These are phyloP conservation scores for Sporothrix humicola DNA, from an alignment of 2,329 filamentous ascomycete genomes.

Conservation along the genomic window DNA sequence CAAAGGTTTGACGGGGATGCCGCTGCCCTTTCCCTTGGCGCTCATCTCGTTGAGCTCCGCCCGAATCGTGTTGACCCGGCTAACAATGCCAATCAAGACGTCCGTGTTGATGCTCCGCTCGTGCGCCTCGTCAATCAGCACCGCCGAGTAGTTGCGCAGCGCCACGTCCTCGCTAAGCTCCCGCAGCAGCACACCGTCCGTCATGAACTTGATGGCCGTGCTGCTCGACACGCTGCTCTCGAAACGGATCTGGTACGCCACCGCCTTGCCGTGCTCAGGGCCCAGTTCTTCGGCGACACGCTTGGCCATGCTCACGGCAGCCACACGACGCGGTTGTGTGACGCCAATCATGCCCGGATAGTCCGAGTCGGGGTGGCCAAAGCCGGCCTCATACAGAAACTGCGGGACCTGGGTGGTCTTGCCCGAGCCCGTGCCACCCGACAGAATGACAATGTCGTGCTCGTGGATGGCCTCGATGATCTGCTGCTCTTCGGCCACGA, in stretches of 20 bases:
- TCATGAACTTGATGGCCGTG: conserved; percentile 98
- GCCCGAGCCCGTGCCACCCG: conserved; percentile 93
- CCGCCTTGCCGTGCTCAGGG: conserved; percentile 68
- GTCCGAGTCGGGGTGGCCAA: conserved; percentile 76
- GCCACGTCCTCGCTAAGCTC: conserved; percentile 91
- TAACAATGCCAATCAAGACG: conserved; percentile 96
- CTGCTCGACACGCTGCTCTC: conserved; percentile 80
- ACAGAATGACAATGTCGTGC: conserved; percentile 86
- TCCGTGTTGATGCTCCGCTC: conserved; percentile 98
- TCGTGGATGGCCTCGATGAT: conserved; percentile 98
- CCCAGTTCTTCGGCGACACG: conserved; percentile 87
- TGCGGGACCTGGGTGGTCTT: conserved; percentile 98
- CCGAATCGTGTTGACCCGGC: conserved; percentile 84
- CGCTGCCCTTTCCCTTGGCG: conserved; percentile 54
- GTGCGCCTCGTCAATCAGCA: conserved; percentile 96
- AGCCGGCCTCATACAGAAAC: conserved; percentile 93
- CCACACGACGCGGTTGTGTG: conserved; percentile 92
- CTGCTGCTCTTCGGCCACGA: conserved; percentile 93
- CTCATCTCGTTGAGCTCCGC: conserved; percentile 60
- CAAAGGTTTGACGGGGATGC: conserved; percentile 71
- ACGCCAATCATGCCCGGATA: conserved; percentile 93
- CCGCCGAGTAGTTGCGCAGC: conserved; percentile 85
- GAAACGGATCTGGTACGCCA: conserved; percentile 94
- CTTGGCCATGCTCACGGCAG: conserved; percentile 95
- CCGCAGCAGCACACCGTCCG: conserved; percentile 90